Evolutionary conservation across 768 basidiomycete genomes (phyloP), one percentile per base, ranked within the genome.

Genomic region (Ephemerocybe angulata): DNA sequence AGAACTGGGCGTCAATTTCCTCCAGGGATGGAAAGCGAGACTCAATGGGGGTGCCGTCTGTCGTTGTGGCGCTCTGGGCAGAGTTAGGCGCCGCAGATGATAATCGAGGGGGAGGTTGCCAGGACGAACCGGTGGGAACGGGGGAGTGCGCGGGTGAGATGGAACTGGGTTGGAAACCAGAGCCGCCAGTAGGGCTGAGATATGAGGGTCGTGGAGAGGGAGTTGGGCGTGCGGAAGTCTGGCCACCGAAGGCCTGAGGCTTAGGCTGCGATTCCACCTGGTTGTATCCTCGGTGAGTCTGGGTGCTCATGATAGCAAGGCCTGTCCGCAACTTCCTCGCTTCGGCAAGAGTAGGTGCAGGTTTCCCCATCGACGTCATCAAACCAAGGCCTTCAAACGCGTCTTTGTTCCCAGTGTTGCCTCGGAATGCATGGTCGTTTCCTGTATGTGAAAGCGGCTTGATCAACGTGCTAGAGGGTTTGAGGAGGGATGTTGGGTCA

Each of bases 11-110:
- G 67, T 92, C 87, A 5, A 95, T 73, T 56, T 90, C 88, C 65
- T 96, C 94, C 38, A 97, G 72, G 0, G 94, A 89, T 0, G 94
- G 94, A 67, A 90, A 97, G 50, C 90, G 79, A 28, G 83, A 78
- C 67, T 94, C 92, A 17, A 76, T 80, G 40, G 79, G 72, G 22
- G 78, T 65, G 28, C 77, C 74, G 21, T 77, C 74, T 22, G 63
- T 49, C 8, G 62, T 46, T 15, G 63, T 37, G 12, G 63, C 73
- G 17, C 63, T 65, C 55, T 76, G 65, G 21, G 66, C 58, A 10
- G 67, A 31, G 6, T n/a, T 13, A 7, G 17, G 57, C 7, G 67
- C 63, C 24, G 68, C 61, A 43, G 73, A 65, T 41, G 73, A 54
- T 19, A 61, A 57, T 13, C 66, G 66, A 2, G 69, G 62, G 33